phyloP scores from a whole-genome alignment of 2,329 filamentous ascomycete genomes.

The Lanzia echinophila region DNA sequence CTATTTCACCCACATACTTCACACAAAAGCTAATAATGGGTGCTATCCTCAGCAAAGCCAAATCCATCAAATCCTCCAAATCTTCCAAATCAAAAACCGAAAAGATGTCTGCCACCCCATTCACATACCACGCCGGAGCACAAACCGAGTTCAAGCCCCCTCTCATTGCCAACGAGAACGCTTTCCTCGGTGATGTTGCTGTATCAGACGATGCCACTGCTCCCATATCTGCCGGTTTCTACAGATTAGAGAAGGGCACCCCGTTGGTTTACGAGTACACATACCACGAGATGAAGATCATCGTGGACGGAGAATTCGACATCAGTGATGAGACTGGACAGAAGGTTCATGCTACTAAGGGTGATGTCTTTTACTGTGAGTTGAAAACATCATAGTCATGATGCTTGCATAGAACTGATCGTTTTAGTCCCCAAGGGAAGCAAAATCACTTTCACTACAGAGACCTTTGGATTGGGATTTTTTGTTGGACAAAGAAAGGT shows the following conservation, averaged over 20 bases:
- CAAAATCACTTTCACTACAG: slow-evolving; percentile 31
- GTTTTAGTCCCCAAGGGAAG: slow-evolving; percentile 29
- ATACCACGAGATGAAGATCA: slow-evolving; percentile 64
- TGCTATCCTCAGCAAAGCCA: not conserved
- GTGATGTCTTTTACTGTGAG: slow-evolving; percentile 55
- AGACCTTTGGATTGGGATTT: slow-evolving; percentile 30
- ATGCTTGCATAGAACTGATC: slow-evolving; percentile 8
- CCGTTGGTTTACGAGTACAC: slow-evolving; percentile 57
- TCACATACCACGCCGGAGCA: slow-evolving; percentile 43
- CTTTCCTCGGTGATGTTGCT: slow-evolving; percentile 50
- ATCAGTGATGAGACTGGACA: slow-evolving; percentile 53
- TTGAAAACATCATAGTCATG: not conserved
- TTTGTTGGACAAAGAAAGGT: slow-evolving; percentile 32
- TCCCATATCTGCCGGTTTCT: slow-evolving; percentile 54
- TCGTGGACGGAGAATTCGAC: slow-evolving; percentile 54
- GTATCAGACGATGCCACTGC: slow-evolving; percentile 42
- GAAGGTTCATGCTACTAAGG: slow-evolving; percentile 49
- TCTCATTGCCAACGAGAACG: slow-evolving; percentile 57
- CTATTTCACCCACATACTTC: not conserved
- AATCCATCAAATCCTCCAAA: slow-evolving; percentile 13
- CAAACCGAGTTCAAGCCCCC: slow-evolving; percentile 53
- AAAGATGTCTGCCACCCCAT: slow-evolving; percentile 23
- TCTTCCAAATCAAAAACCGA: slow-evolving; percentile 10
- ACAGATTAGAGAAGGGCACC: slow-evolving; percentile 55
- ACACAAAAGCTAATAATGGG: not conserved